A percentile compares a stretch with the other conserved stretches of the same genome.
These are phyloP conservation scores for Vaccinium macrocarpon DNA, from an alignment of 148 eudicot genomes.

Conservation along the genomic window DNA sequence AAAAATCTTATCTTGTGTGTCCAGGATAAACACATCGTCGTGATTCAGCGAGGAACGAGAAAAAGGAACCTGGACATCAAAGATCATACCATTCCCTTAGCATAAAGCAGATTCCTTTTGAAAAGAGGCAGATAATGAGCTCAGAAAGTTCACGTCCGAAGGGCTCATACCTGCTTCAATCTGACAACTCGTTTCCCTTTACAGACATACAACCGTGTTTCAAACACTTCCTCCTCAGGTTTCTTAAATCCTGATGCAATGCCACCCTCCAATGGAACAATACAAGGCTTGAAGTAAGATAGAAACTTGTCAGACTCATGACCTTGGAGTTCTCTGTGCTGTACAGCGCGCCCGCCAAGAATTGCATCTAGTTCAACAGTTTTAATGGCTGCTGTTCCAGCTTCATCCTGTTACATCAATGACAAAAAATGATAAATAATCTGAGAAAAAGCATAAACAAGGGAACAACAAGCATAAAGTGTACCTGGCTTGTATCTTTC, in stretches of 20 bases:
- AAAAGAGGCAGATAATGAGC: neutral
- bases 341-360: conserved; percentile 96
- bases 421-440: conserved; percentile 15
- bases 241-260: conserved; percentile 92
- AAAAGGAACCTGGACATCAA: conserved; percentile 83
- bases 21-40: conserved; percentile 94
- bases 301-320: conserved; percentile 92
- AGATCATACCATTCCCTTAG: neutral
- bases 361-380: conserved; percentile 89
- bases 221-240: conserved; percentile 91
- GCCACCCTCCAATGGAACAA: conserved; percentile 93
- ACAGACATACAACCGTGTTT: conserved; percentile 79
- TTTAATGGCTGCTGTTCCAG: conserved; percentile 97
- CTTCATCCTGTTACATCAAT: conserved; percentile 68
- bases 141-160: neutral
- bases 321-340: conserved; percentile 92
- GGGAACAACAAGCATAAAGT: conserved; percentile 11
- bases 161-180: conserved; percentile 72
- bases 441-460: neutral
- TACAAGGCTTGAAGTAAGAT: conserved; percentile 94
- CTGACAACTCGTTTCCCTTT: conserved; percentile 88
- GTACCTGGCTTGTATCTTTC: conserved; percentile 97
- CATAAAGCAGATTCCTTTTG: neutral
- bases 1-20: conserved; percentile 89
- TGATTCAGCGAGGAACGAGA: conserved; percentile 93